Conservation (phyloP, 1,139 yeast species). For the Taphrina pruni region DNA sequence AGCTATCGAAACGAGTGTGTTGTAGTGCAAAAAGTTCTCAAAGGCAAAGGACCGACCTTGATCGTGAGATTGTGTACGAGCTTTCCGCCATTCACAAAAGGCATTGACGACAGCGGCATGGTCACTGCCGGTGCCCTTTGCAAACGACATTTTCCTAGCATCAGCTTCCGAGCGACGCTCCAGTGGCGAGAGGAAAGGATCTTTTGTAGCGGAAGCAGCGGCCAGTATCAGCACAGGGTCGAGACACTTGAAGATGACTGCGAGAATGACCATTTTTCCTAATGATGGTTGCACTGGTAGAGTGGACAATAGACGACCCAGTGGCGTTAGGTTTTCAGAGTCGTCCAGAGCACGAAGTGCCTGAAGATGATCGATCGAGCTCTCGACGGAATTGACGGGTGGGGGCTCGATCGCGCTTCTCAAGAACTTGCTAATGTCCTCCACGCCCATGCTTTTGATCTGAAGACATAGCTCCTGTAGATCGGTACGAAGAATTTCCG, state of each 20-base stretch:
- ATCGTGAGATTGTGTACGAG: conserved; percentile 9
- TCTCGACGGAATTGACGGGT: conserved; percentile 57
- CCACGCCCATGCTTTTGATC: conserved; percentile 79
- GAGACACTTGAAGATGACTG: conserved; percentile 45
- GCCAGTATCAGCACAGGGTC: conserved; percentile 47
- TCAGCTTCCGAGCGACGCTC: conserved; percentile 41
- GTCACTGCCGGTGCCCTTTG: conserved; percentile 39
- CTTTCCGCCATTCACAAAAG: conserved; percentile 29
- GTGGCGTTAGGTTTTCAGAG: conserved; percentile 58
- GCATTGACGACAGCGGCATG: conserved; percentile 41
- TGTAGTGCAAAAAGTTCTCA: conserved; percentile 42
- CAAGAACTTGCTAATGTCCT: conserved; percentile 61
- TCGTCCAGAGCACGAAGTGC: conserved; percentile 64
- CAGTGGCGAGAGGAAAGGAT: conserved; percentile 44
- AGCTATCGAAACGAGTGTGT: conserved; percentile 42
- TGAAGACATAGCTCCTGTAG: conserved; percentile 72
- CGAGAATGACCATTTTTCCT: conserved; percentile 67
- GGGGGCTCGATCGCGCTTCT: conserved; percentile 76
- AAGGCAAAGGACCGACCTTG: conserved; percentile 31
- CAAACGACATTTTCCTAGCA: conserved; percentile 21
- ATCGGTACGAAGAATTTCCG: conserved; percentile 76
- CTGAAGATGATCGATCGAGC: conserved; percentile 63
- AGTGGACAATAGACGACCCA: conserved; percentile 56
- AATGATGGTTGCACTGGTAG: conserved; percentile 73
- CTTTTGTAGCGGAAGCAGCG: conserved; percentile 42